Evolutionary conservation across 1,284 basidiomycete species (phyloP).

Genomic region (Coniferiporia sulphurascens): DNA sequence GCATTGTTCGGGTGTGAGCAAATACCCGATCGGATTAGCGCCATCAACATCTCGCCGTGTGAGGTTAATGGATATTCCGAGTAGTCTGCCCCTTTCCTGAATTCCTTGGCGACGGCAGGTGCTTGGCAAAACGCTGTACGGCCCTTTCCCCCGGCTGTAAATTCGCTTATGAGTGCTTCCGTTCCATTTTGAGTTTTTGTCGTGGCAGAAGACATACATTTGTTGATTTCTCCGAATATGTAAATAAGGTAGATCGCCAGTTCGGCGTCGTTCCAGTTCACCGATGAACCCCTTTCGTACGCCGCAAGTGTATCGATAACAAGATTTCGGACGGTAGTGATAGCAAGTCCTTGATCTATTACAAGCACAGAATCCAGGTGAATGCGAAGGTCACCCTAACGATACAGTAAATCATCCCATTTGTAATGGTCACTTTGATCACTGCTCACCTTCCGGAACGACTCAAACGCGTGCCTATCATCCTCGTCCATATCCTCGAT

Average conservation of each 20-base stretch:
- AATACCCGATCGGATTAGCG: slow-evolving; percentile 81
- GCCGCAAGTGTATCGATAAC: slow-evolving; percentile 70
- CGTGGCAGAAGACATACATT: slow-evolving; percentile 41
- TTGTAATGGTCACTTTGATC: slow-evolving; percentile 10
- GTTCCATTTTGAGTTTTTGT: not conserved
- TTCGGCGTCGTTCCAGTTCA: slow-evolving; percentile 95
- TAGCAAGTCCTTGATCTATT: slow-evolving; percentile 80
- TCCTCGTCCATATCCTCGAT: slow-evolving; percentile 87
- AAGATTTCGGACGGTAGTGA: slow-evolving; percentile 63
- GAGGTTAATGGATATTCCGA: slow-evolving; percentile 83
- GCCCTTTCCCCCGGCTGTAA: slow-evolving; percentile 63
- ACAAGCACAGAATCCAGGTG: slow-evolving; percentile 80
- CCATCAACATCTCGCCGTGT: slow-evolving; percentile 87
- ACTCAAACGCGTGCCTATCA: slow-evolving; percentile 80
- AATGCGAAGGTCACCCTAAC: slow-evolving; percentile 66
- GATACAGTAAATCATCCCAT: slow-evolving; percentile 11
- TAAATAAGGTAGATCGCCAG: slow-evolving; percentile 89
- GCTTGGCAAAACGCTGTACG: slow-evolving; percentile 71
- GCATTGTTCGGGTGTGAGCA: slow-evolving; percentile 81
- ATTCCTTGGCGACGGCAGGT: slow-evolving; percentile 61
- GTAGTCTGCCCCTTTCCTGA: slow-evolving; percentile 69
- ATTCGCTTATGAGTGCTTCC: not conserved
- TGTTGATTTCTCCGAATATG: slow-evolving; percentile 91
- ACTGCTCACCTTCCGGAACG: slow-evolving; percentile 70
- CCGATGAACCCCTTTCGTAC: slow-evolving; percentile 50